Conservation (phyloP, 768 basidiomycete genomes). For the Termitomyces sp. region DNA sequence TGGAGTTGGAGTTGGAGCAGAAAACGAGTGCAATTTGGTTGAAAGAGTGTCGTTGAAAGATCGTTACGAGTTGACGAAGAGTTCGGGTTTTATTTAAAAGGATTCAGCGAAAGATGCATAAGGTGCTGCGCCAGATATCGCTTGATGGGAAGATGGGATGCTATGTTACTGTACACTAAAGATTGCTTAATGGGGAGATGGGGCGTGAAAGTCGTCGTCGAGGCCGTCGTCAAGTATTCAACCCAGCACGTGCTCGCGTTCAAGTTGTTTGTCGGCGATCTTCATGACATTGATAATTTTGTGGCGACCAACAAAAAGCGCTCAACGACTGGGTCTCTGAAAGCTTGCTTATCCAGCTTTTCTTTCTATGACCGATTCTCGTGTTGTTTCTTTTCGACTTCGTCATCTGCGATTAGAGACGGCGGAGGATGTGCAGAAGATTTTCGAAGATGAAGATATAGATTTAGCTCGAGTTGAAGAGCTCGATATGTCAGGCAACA, state of each 20-base stretch:
- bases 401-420: not conserved
- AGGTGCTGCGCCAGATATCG: not conserved
- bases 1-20: not conserved
- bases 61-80: not conserved
- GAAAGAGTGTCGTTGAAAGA: constrained; percentile 15
- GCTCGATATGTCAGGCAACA: not conserved
- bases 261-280: not conserved
- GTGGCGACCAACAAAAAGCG: no score
- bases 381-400: not conserved
- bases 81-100: not conserved
- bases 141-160: not conserved
- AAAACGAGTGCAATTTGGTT: constrained; percentile 4
- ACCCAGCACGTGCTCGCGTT: not conserved
- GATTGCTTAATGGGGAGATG: constrained; percentile 6
- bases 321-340: not conserved
- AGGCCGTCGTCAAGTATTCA: not conserved
- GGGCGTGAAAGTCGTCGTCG: not conserved
- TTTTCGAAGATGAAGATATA: not conserved
- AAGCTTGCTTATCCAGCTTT: no score
- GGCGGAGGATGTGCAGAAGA: not conserved
- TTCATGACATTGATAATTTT: no score
- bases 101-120: constrained; percentile 5
- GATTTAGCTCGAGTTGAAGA: not conserved
- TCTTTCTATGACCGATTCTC: not conserved
- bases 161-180: not conserved